Percentiles rank a stretch among this genome's conserved stretches.
Evolutionary conservation across 306 rosid species (phyloP).

Genomic region (Pyrus communis): DNA sequence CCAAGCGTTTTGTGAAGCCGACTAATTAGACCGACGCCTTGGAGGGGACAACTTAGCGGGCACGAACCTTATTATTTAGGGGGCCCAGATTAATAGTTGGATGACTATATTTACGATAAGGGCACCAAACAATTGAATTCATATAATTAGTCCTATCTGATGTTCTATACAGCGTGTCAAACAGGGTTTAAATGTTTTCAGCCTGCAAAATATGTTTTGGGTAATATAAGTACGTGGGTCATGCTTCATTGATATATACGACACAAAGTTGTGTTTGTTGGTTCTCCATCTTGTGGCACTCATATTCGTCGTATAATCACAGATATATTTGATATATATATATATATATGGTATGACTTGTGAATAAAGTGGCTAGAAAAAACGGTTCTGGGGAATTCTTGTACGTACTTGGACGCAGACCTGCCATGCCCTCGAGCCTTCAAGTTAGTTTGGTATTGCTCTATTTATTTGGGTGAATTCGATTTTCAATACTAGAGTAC

Average conservation of each 20-base stretch:
- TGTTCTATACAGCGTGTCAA: too few relatives aligned
- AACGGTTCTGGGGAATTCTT: background rate
- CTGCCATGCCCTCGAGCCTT: background rate
- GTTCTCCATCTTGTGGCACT: too few relatives aligned
- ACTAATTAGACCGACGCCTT: too few relatives aligned
- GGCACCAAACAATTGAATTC: too few relatives aligned
- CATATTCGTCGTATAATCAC: background rate
- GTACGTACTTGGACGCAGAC: background rate
- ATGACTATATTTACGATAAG: too few relatives aligned
- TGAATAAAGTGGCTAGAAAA: background rate
- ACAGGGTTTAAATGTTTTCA: too few relatives aligned
- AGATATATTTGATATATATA: background rate
- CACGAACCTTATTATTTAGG: too few relatives aligned
- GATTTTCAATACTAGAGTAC: too few relatives aligned
- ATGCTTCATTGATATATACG: background rate
- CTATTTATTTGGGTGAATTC: background rate
- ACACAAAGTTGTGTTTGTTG: background rate
- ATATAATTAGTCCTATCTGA: fast-evolving
- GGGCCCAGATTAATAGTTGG: too few relatives aligned
- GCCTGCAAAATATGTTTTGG: background rate
- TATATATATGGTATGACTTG: background rate
- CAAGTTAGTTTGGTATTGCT: background rate
- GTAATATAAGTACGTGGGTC: background rate
- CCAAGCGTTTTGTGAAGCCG: too few relatives aligned
- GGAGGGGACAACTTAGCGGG: too few relatives aligned